Evolutionary conservation across 208 protist genomes (phyloP).

Genomic region (Crithidia acanthocephali): DNA sequence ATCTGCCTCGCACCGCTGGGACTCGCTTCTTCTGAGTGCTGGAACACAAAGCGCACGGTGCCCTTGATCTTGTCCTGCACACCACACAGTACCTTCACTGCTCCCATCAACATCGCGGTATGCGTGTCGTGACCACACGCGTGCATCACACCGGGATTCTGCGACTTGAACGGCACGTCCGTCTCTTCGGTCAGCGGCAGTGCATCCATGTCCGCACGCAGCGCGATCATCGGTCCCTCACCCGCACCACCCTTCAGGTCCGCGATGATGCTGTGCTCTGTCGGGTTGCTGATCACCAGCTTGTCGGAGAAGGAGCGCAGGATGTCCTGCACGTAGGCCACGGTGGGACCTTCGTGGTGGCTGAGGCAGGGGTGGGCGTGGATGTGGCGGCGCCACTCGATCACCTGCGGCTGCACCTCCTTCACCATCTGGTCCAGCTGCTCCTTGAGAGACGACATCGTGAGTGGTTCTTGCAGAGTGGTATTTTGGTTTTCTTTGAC

Average conservation of each 20-base stretch:
- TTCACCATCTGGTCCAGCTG: conserved; percentile 26
- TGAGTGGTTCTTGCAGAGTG: not conserved
- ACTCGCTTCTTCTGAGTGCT: no score
- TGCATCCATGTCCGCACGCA: conserved; percentile 68
- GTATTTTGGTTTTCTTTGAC: no score
- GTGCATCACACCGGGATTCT: conserved; percentile 56
- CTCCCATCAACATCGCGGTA: no score
- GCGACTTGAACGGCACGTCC: conserved; percentile 53
- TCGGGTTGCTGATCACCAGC: conserved; percentile 40
- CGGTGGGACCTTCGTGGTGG: conserved; percentile 53
- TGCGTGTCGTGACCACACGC: no score
- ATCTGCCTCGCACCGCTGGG: no score
- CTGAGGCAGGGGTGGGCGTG: conserved; percentile 46
- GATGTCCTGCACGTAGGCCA: conserved; percentile 50
- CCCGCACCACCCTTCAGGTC: conserved; percentile 50
- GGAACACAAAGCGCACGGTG: no score
- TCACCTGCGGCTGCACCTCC: no score
- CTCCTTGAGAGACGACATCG: conserved; percentile 23
- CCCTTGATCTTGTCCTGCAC: conserved; percentile 46
- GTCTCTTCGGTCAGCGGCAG: conserved; percentile 57
- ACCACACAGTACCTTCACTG: no score
- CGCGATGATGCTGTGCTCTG: conserved; percentile 35
- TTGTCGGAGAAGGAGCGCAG: conserved; percentile 37
- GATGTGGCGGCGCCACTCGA: no score
- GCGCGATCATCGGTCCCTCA: conserved; percentile 42